These are phyloP conservation scores for Aspergillus cavernicola DNA, from an alignment of 495 filamentous ascomycete genomes.

Conservation along the genomic window DNA sequence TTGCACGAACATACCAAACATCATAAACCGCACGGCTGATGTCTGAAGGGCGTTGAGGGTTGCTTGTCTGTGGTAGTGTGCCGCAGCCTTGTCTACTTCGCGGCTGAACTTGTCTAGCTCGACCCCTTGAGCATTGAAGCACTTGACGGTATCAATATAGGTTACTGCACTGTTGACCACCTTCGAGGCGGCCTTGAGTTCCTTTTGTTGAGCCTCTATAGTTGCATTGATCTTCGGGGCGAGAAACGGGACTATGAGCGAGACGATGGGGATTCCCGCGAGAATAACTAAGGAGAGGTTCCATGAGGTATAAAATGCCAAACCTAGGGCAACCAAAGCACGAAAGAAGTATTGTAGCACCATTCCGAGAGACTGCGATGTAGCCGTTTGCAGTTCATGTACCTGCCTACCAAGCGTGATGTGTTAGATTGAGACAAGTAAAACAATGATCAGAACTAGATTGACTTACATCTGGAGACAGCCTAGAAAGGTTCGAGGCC, in stretches of 20 bases:
- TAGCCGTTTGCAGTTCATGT: conserved; percentile 75
- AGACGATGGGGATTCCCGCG: conserved; percentile 66
- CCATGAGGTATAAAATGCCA: conserved; percentile 80
- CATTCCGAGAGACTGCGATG: conserved; percentile 73
- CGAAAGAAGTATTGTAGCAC: conserved; percentile 58
- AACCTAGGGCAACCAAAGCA: conserved; percentile 55
- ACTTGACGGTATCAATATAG: conserved; percentile 84
- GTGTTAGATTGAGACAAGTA: conserved; percentile 3
- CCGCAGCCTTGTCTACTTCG: conserved; percentile 56
- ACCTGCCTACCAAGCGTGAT: conserved; percentile 55
- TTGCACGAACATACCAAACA: conserved; percentile 77
- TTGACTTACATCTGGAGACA: conserved; percentile 68
- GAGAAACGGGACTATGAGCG: conserved; percentile 53
- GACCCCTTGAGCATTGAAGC: conserved; percentile 70
- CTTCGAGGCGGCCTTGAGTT: conserved; percentile 70
- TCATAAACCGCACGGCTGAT: conserved; percentile 67
- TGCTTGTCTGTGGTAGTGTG: conserved; percentile 65
- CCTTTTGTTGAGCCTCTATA: conserved; percentile 64
- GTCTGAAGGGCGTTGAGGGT: conserved; percentile 65
- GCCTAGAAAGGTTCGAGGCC: conserved; percentile 67
- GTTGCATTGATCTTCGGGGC: conserved; percentile 58
- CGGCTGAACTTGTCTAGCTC: conserved; percentile 63
- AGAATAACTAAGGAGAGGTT: conserved; percentile 80
- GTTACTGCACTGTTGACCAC: conserved; percentile 62
- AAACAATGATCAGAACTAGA: neutral